Evolutionary conservation across 768 basidiomycete species (phyloP).

Genomic region (Roridomyces roridus): DNA sequence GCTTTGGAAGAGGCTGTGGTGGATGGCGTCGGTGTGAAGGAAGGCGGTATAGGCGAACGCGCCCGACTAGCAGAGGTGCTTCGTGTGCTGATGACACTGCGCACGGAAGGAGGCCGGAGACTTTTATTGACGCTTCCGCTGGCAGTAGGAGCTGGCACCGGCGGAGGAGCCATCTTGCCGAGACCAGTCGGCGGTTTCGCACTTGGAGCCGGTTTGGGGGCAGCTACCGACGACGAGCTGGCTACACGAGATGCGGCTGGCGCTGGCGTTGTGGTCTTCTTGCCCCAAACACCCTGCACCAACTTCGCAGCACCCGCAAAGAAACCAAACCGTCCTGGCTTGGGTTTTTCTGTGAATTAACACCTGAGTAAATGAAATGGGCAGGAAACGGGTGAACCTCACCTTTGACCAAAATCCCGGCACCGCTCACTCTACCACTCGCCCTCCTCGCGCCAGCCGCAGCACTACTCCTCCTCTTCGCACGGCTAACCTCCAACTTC

Average conservation of each 20-base stretch:
- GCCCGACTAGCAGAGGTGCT: conserved; percentile 21
- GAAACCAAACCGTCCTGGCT: conserved; percentile 64
- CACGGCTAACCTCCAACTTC: conserved; percentile 70
- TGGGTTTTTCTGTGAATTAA: conserved; percentile 41
- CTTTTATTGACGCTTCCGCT: conserved; percentile 11
- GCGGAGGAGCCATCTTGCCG: conserved; percentile 13
- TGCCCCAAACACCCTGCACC: conserved; percentile 76
- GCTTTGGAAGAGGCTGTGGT: conserved; percentile 29
- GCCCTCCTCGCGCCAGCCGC: conserved; percentile 38
- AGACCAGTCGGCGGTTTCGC: conserved; percentile 10
- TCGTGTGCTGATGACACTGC: conserved; percentile 20
- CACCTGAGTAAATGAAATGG: conserved; percentile 5
- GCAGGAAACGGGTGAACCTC: conserved; percentile 29
- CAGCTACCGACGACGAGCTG: conserved; percentile 10
- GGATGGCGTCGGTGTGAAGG: conserved; percentile 11
- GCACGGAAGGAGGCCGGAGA: conserved; percentile 18
- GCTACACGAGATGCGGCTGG: conserved; percentile 32
- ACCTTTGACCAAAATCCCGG: conserved; percentile 42
- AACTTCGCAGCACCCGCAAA: conserved; percentile 73
- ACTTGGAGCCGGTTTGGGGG: conserved; percentile 18
- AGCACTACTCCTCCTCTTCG: conserved; percentile 72
- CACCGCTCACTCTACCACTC: conserved; percentile 46
- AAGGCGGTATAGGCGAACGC: conserved; percentile 21
- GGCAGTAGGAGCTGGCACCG: conserved; percentile 1
- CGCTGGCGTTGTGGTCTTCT: conserved; percentile 33